Percentiles rank a stretch among this genome's conserved stretches.
These are phyloP conservation scores for Asterionellopsis glacialis DNA, from an alignment of 108 stramenopile species.

Conservation along the genomic window DNA sequence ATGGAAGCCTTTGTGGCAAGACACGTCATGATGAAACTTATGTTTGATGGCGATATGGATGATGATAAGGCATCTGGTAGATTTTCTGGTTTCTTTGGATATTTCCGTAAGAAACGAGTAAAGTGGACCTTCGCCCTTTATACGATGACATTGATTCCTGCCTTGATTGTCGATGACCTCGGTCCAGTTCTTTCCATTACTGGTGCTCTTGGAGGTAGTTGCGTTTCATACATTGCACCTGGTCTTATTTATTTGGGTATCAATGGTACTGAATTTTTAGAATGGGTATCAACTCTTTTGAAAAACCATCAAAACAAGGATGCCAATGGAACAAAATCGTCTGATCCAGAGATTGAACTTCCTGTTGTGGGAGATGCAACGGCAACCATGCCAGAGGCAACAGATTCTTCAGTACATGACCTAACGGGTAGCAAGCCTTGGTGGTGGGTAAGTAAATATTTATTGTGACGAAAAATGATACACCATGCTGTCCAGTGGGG, in stretches of 20 bases:
- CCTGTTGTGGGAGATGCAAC: slow-evolving; percentile 66
- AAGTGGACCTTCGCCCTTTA: slow-evolving; percentile 58
- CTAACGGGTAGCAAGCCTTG: slow-evolving; percentile 23
- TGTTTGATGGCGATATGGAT: slow-evolving; percentile 75
- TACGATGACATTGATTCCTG: slow-evolving; percentile 56
- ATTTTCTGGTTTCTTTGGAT: slow-evolving; percentile 16
- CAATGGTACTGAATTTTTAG: slow-evolving; percentile 64
- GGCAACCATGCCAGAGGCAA: slow-evolving; percentile 24
- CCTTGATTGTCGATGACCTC: slow-evolving; percentile 66
- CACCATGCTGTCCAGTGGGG: too few species aligned
- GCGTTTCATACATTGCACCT: slow-evolving; percentile 66
- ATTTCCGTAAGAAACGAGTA: slow-evolving; percentile 41
- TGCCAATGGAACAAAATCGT: not conserved
- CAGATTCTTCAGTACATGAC: slow-evolving; percentile 16
- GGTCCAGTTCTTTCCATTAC: slow-evolving; percentile 78
- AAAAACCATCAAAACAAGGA: slow-evolving; percentile 12
- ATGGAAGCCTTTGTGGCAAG: slow-evolving; percentile 81
- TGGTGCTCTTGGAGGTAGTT: slow-evolving; percentile 68
- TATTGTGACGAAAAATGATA: not conserved
- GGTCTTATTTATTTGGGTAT: slow-evolving; percentile 76
- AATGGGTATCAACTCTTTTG: slow-evolving; percentile 11
- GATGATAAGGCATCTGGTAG: slow-evolving; percentile 21
- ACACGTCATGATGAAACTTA: slow-evolving; percentile 61
- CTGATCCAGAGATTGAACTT: slow-evolving; percentile 33
- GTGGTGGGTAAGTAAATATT: slow-evolving; percentile 27